Percentiles rank a stretch among this genome's conserved stretches.
Evolutionary conservation across 1,139 yeast species (phyloP).

Genomic region (Pichia sp.): DNA sequence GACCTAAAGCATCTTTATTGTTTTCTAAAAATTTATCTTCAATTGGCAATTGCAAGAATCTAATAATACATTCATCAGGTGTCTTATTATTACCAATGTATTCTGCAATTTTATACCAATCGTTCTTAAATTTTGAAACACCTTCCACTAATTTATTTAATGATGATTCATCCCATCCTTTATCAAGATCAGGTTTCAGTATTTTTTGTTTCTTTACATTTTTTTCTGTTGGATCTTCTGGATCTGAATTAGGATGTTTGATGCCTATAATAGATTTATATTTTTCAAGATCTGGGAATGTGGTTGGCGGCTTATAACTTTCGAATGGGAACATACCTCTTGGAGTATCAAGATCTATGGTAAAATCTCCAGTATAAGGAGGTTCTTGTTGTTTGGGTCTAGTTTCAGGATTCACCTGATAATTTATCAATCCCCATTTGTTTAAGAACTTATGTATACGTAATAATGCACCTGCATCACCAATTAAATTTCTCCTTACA

Average conservation of each 20-base stretch:
- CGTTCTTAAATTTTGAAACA: slow-evolving; percentile 50
- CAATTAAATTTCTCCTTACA: slow-evolving; percentile 88
- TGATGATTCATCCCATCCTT: slow-evolving; percentile 64
- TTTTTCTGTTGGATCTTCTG: not conserved
- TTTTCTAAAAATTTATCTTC: slow-evolving; percentile 65
- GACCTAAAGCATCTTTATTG: slow-evolving; percentile 48
- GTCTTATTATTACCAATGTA: slow-evolving; percentile 57
- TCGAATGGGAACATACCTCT: slow-evolving; percentile 93
- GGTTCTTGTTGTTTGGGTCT: slow-evolving; percentile 66
- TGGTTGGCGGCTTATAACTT: slow-evolving; percentile 56
- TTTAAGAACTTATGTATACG: slow-evolving; percentile 84
- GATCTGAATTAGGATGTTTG: slow-evolving; percentile 7
- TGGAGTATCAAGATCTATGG: slow-evolving; percentile 79
- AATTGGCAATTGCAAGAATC: slow-evolving; percentile 74
- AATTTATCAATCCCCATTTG: slow-evolving; percentile 95
- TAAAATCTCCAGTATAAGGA: slow-evolving; percentile 65
- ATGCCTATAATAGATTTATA: slow-evolving; percentile 43
- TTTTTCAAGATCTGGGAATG: slow-evolving; percentile 48
- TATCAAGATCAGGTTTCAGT: slow-evolving; percentile 33
- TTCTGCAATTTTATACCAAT: slow-evolving; percentile 72
- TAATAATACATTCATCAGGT: slow-evolving; percentile 74
- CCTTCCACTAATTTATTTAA: slow-evolving; percentile 54
- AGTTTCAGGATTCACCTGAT: slow-evolving; percentile 73
- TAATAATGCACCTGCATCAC: slow-evolving; percentile 92
- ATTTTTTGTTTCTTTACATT: slow-evolving; percentile 39